Percentiles rank a stretch among this genome's conserved stretches.
phyloP scores from a whole-genome alignment of 139 green algal species.

The Micractinium sp. region DNA sequence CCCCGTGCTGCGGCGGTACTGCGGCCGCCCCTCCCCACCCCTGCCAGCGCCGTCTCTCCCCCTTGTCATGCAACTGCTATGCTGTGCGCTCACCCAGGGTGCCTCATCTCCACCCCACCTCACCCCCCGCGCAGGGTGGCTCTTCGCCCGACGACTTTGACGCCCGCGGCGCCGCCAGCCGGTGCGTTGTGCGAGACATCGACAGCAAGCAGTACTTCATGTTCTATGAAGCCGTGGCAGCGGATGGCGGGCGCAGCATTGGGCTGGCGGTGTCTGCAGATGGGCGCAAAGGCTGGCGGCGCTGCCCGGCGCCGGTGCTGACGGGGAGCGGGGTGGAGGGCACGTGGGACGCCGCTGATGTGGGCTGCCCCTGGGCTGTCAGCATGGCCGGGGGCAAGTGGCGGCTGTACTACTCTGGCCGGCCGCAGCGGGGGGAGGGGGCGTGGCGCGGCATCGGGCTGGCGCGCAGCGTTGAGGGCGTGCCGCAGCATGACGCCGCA shows the following conservation, averaged over 20 bases:
- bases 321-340: constrained; percentile 19
- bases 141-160: constrained; percentile 59
- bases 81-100: too few species aligned
- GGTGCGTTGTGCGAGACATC: constrained; percentile 72
- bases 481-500: constrained; percentile 37
- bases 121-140: constrained; percentile 27
- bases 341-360: constrained; percentile 79
- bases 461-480: constrained; percentile 51
- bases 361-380: constrained; percentile 55
- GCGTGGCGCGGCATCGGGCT: constrained; percentile 65
- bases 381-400: constrained; percentile 49
- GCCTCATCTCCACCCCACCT: not conserved
- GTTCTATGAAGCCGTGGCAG: constrained; percentile 90
- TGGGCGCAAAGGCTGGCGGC: constrained; percentile 69
- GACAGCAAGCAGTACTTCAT: constrained; percentile 85
- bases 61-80: too few species aligned
- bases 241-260: constrained; percentile 71
- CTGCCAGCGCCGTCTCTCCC: too few species aligned
- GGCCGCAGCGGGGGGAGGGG: constrained; percentile 4
- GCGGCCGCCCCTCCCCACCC: too few species aligned
- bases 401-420: constrained; percentile 86
- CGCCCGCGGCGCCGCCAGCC: constrained; percentile 55
- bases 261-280: constrained; percentile 80
- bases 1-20: too few species aligned
- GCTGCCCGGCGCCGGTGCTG: constrained; percentile 44